A percentile compares a stretch with the other conserved stretches of the same genome.
Evolutionary conservation across 129 eudicot species (phyloP).

Genomic region (Lonicera japonica): DNA sequence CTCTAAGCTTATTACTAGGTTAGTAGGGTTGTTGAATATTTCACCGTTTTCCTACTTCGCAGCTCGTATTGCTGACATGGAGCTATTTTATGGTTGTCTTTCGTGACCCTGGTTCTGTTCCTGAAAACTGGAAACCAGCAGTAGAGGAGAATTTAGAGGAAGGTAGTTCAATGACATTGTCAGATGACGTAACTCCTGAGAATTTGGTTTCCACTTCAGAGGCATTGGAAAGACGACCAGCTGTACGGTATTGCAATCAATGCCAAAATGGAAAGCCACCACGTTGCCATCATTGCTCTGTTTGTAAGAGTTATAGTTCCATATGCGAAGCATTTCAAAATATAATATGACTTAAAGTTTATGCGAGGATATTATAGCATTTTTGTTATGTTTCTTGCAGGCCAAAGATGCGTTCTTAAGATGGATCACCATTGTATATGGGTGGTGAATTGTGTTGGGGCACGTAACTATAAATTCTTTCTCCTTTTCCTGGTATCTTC

Average conservation of each 20-base stretch:
- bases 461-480: conserved; percentile 79
- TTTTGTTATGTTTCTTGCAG: conserved; percentile 30
- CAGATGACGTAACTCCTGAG: conserved; percentile 21
- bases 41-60: conserved; percentile 17
- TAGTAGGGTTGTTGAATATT: conserved; percentile 4
- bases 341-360: too few species aligned
- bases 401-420: conserved; percentile 88
- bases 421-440: conserved; percentile 97
- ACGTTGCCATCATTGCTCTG: conserved; percentile 93
- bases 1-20: neutral
- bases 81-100: conserved; percentile 75
- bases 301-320: conserved; percentile 53
- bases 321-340: neutral
- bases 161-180: conserved; percentile 18
- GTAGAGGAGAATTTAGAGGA: conserved; percentile 45
- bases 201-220: conserved; percentile 30
- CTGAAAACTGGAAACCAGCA: conserved; percentile 65
- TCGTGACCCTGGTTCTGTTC: conserved; percentile 83
- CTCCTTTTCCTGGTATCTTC: conserved; percentile 67
- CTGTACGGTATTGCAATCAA: conserved; percentile 43
- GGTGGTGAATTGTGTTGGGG: conserved; percentile 96
- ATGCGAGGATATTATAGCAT: neutral
- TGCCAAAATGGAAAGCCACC: conserved; percentile 89
- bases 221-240: conserved; percentile 35
- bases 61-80: conserved; percentile 77